phyloP scores from a whole-genome alignment of 2,329 filamentous ascomycete genomes.

The Hypoxylon sp. region DNA sequence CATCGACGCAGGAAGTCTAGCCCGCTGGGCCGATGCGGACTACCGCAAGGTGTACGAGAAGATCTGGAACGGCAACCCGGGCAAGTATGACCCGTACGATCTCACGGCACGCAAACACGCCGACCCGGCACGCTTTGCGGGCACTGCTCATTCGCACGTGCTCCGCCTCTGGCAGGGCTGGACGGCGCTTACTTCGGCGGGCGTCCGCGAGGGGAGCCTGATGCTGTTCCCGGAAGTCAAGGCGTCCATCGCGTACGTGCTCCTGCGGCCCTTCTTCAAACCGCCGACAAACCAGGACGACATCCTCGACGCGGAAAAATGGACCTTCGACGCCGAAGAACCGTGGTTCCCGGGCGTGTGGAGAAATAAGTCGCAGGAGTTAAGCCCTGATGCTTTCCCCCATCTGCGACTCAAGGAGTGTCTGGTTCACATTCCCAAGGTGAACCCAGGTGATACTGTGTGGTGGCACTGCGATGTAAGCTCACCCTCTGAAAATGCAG shows the following conservation, averaged over 20 bases:
- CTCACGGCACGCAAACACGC: constrained; percentile 52
- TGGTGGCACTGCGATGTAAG: constrained; percentile 32
- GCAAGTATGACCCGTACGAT: constrained; percentile 54
- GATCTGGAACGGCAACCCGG: constrained; percentile 54
- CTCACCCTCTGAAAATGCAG: constrained; percentile 1
- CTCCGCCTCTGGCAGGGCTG: constrained; percentile 57
- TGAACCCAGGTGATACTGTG: constrained; percentile 51
- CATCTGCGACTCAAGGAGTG: constrained; percentile 52
- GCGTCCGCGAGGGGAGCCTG: constrained; percentile 52
- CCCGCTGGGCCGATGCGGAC: constrained; percentile 55
- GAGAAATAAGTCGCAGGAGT: constrained; percentile 47
- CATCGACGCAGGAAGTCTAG: constrained; percentile 58
- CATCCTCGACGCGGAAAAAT: constrained; percentile 48
- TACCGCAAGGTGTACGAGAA: constrained; percentile 54
- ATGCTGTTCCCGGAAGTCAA: constrained; percentile 53
- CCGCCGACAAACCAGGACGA: constrained; percentile 45
- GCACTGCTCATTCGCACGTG: constrained; percentile 53
- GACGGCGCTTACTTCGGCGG: constrained; percentile 56
- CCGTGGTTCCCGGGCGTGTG: constrained; percentile 52
- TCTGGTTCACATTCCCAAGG: constrained; percentile 51
- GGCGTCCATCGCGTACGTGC: constrained; percentile 52
- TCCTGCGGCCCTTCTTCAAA: constrained; percentile 57
- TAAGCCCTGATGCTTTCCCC: constrained; percentile 50
- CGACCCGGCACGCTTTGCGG: constrained; percentile 52
- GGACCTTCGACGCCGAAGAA: constrained; percentile 46